A percentile compares a stretch with the other conserved stretches of the same genome.
These are phyloP conservation scores for Claviceps monticola DNA, from an alignment of 2,329 filamentous ascomycete genomes.

Conservation along the genomic window DNA sequence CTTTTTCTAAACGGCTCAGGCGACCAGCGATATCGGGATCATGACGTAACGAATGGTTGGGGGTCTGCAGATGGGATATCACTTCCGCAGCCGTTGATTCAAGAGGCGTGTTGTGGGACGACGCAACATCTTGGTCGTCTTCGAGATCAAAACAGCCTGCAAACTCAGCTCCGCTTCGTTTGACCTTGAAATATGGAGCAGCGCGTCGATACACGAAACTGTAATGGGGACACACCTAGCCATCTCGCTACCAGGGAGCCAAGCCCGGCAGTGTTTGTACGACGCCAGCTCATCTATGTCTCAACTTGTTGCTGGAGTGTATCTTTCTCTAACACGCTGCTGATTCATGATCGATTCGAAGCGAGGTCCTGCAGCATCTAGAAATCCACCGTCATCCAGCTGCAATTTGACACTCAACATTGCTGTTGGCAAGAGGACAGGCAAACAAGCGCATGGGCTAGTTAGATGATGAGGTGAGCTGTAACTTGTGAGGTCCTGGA, in stretches of 20 bases:
- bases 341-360: not conserved
- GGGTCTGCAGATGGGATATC: no score
- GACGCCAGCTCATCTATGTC: conserved; percentile 4
- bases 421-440: not conserved
- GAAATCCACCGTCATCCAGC: not conserved
- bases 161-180: not conserved
- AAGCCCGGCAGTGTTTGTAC: not conserved
- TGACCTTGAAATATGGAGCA: not conserved
- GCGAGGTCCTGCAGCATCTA: not conserved
- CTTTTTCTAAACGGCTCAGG: not conserved
- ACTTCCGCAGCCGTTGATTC: not conserved
- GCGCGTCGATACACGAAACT: not conserved
- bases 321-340: not conserved
- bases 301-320: conserved; percentile 1
- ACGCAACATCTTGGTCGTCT: not conserved
- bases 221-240: not conserved
- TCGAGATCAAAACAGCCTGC: not conserved
- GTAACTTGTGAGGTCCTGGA: not conserved
- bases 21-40: not conserved
- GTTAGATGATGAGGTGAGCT: not conserved
- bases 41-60: not conserved
- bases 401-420: not conserved
- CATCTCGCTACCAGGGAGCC: conserved; percentile 1
- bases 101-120: not conserved
- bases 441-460: not conserved